These are phyloP conservation scores for Pneumocystis oryctolagi DNA, from an alignment of 1,139 yeast genomes.

Conservation along the genomic window DNA sequence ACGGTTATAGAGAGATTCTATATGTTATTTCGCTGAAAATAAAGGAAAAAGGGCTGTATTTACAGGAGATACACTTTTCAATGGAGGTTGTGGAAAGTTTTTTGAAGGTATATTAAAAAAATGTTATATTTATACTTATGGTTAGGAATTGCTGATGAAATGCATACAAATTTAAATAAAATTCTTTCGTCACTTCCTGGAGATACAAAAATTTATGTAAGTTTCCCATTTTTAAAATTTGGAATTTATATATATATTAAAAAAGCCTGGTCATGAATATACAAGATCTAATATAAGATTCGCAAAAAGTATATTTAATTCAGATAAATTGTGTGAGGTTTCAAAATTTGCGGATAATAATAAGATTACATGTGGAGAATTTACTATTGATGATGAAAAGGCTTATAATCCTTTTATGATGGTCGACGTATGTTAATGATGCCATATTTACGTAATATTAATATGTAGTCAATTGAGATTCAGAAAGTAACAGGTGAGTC, in stretches of 20 bases:
- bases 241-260: not conserved
- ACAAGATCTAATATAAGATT: slow-evolving; percentile 69
- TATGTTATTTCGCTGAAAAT: slow-evolving; percentile 69
- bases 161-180: slow-evolving; percentile 54
- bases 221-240: slow-evolving; percentile 1
- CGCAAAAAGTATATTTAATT: slow-evolving; percentile 42
- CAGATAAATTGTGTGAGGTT: slow-evolving; percentile 39
- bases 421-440: slow-evolving; percentile 23
- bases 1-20: slow-evolving; percentile 19
- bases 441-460: not conserved
- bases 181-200: slow-evolving; percentile 47
- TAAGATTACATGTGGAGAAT: slow-evolving; percentile 68
- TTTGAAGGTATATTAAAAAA: slow-evolving; percentile 44
- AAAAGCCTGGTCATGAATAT: slow-evolving; percentile 85
- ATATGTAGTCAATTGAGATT: slow-evolving; percentile 36
- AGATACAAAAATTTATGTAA: slow-evolving; percentile 44
- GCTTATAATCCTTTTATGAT: slow-evolving; percentile 82
- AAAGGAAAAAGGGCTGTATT: slow-evolving; percentile 55
- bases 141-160: slow-evolving; percentile 42
- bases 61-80: slow-evolving; percentile 91
- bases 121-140: slow-evolving; percentile 21
- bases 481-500: slow-evolving; percentile 33
- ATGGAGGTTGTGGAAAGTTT: slow-evolving; percentile 90
- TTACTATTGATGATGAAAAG: slow-evolving; percentile 73
- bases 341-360: slow-evolving; percentile 36